Percentiles rank a stretch among this genome's conserved stretches.
These are phyloP conservation scores for Alnus glutinosa DNA, from an alignment of 306 rosid genomes.

Conservation along the genomic window DNA sequence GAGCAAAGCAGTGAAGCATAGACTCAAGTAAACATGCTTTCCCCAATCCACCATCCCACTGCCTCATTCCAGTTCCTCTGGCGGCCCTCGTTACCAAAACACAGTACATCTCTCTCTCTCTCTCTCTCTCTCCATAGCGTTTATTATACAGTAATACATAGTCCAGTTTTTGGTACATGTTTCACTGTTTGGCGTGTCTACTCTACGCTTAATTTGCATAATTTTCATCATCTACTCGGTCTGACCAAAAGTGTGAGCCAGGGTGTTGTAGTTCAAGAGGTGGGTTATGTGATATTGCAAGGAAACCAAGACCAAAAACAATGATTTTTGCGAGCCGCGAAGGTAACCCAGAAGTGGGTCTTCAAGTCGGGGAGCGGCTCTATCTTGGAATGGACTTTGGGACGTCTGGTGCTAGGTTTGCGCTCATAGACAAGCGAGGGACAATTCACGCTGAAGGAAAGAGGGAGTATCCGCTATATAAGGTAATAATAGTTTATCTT, in stretches of 20 bases:
- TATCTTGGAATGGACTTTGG: constrained; percentile 95
- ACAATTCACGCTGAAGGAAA: constrained; percentile 66
- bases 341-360: constrained; percentile 24
- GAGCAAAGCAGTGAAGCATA: no score
- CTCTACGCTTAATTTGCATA: background rate
- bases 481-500: constrained; percentile 40
- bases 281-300: constrained; percentile 18
- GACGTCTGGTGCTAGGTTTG: constrained; percentile 88
- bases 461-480: constrained; percentile 58
- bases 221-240: background rate
- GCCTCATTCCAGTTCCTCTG: constrained; percentile 25
- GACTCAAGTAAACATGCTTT: constrained; percentile 28
- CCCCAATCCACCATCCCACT: constrained; percentile 30
- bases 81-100: constrained; percentile 21
- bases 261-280: constrained; percentile 31
- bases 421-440: constrained; percentile 62
- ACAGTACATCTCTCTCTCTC: constrained; percentile 31
- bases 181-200: background rate
- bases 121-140: background rate
- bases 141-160: background rate
- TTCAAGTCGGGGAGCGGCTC: constrained; percentile 41
- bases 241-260: background rate
- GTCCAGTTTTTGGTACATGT: background rate
- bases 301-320: constrained; percentile 27
- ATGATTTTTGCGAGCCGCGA: constrained; percentile 40